These are phyloP conservation scores for Aspergillus asperescens DNA, from an alignment of 495 filamentous ascomycete genomes.

Conservation along the genomic window DNA sequence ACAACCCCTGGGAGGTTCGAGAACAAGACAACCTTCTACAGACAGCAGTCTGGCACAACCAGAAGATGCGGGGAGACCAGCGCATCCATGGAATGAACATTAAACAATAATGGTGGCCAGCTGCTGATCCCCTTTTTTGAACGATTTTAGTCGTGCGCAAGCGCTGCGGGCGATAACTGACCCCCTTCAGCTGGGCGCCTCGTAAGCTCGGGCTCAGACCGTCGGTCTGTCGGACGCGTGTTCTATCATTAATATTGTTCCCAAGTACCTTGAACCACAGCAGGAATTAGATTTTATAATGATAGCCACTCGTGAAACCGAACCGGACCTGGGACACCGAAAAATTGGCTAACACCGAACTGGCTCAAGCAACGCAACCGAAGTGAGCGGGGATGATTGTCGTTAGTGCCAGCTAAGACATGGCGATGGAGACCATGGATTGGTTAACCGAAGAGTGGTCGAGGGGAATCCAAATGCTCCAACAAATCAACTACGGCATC, in stretches of 20 bases:
- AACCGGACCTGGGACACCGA: conserved; percentile 16
- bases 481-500: conserved; percentile 12
- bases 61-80: neutral
- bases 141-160: neutral
- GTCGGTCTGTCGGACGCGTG: too few species aligned
- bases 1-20: neutral
- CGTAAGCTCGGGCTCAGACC: neutral
- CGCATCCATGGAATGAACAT: neutral
- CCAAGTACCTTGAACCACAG: too few species aligned
- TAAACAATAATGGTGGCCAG: too few species aligned
- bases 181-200: neutral
- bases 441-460: conserved; percentile 21
- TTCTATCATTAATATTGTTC: too few species aligned
- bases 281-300: neutral
- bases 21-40: neutral
- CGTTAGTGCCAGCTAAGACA: conserved; percentile 15
- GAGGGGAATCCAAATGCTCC: conserved; percentile 10
- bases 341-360: conserved; percentile 19
- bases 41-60: too few species aligned
- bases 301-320: neutral
- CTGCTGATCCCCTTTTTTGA: neutral
- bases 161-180: neutral
- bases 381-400: conserved; percentile 37
- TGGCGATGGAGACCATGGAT: conserved; percentile 18
- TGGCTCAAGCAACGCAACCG: conserved; percentile 25